Evolutionary conservation across 257 asterid genomes (phyloP).

Genomic region (Orobanche coerulescens): DNA sequence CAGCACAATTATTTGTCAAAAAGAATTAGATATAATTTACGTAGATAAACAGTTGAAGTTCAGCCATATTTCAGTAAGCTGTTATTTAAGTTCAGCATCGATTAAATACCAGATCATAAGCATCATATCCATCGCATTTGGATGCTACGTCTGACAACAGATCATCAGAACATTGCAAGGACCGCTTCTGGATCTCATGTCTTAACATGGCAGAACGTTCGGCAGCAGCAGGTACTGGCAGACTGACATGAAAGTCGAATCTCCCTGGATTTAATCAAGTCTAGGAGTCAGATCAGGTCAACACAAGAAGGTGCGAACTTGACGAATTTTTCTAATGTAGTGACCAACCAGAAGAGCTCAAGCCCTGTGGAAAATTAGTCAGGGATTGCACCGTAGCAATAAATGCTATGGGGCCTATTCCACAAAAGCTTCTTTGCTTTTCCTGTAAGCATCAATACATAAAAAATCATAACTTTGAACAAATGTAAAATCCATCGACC

Average conservation of each 20-base stretch:
- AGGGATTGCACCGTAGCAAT: slow-evolving; percentile 79
- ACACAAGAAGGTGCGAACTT: background rate
- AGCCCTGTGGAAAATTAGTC: slow-evolving; percentile 70
- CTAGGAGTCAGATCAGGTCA: slow-evolving; percentile 22
- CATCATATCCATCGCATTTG: slow-evolving; percentile 97
- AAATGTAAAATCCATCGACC: background rate
- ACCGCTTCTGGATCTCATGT: slow-evolving; percentile 75
- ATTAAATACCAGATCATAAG: slow-evolving; percentile 77
- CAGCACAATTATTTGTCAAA: slow-evolving; percentile 4
- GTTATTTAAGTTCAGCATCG: slow-evolving; percentile 15
- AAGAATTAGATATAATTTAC: slow-evolving; percentile 10
- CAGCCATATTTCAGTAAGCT: slow-evolving; percentile 16
- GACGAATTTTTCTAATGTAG: background rate
- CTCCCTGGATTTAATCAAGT: slow-evolving; percentile 51
- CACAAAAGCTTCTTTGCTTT: slow-evolving; percentile 52
- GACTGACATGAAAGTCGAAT: slow-evolving; percentile 85
- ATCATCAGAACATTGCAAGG: slow-evolving; percentile 72
- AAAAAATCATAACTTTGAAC: background rate
- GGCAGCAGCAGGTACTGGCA: slow-evolving; percentile 83
- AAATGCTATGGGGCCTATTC: slow-evolving; percentile 81
- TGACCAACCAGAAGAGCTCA: slow-evolving; percentile 80
- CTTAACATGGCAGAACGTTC: slow-evolving; percentile 78
- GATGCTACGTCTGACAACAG: slow-evolving; percentile 64
- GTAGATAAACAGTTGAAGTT: slow-evolving; percentile 10
- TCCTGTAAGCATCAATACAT: slow-evolving; percentile 37